phyloP scores from a whole-genome alignment of 306 rosid genomes.

The Glycine latifolia region DNA sequence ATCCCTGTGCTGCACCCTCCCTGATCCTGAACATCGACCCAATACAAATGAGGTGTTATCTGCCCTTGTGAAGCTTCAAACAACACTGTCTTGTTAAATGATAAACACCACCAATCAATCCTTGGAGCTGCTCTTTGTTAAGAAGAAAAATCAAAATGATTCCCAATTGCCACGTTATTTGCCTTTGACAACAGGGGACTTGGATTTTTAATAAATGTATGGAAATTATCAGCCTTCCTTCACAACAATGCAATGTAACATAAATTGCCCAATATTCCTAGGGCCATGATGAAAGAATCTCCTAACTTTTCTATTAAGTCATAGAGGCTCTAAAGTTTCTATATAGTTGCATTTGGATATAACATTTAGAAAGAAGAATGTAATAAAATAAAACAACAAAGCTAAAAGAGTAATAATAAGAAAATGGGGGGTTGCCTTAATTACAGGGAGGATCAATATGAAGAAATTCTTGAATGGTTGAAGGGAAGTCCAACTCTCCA shows the following conservation, averaged over 20 bases:
- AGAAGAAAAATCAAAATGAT: background rate
- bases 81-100: conserved; percentile 33
- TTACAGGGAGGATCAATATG: conserved; percentile 66
- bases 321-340: too few relatives aligned
- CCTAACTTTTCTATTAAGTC: too few relatives aligned
- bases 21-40: conserved; percentile 72
- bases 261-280: too few relatives aligned
- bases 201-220: background rate
- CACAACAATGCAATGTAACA: too few relatives aligned
- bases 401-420: background rate
- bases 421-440: conserved; percentile 29
- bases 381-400: conserved; percentile 20
- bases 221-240: too few relatives aligned
- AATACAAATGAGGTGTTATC: conserved; percentile 64
- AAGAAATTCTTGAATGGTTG: conserved; percentile 73
- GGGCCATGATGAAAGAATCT: background rate
- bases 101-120: conserved; percentile 21
- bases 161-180: background rate
- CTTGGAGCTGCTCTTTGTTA: conserved; percentile 7
- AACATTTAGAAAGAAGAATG: conserved; percentile 1
- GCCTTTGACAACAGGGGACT: conserved; percentile 12
- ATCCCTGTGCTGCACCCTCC: conserved; percentile 69
- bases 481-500: conserved; percentile 78
- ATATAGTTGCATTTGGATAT: conserved; percentile 15
- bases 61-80: conserved; percentile 60